Base-by-base conservation (phyloP, 1,139 yeast species). In the Diutina sp. region DNA sequence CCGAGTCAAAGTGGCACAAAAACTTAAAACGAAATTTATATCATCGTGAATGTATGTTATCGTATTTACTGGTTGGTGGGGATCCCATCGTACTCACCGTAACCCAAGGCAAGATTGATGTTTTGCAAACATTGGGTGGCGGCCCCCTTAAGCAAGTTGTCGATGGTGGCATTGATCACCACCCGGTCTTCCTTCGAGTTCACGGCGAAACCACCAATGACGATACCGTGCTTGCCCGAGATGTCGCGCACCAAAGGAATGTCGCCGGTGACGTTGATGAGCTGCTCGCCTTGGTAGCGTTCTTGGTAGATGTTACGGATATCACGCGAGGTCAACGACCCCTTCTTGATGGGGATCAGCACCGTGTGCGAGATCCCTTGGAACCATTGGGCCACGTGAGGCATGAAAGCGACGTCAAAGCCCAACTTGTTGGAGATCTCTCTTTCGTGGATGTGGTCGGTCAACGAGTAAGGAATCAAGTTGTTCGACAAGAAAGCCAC, bases 371-470 rank as follows among this genome's bases (percentile, higher is more conserved):
- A 79, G 64, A 93, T 93, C 63, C 99, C 99, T 73, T 93, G 98
- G 83, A 95, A 93, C 99, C 99, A 93, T 70, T 88, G 96, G 2
- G 97, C 99, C 58, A 93, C 99, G 67, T 93, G 99, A 29, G 99
- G 99, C 63, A 88, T 84, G 70, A 93, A 93, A 3, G 96, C 93
- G 57, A 93, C 91, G 47, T 83, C 82, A 55, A 76, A 72, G 6
- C 95, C 95, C 60, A 93, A 77, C 65, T 87, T 95, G 41, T 78
- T 69, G 53, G 96, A 87, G 62, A 95, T 87, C 73, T 93, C 99
- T 60, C 84, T 83, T 77, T 93, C 99, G 67, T 93, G 99, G 60
- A 93, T 85, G 71, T 93, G 99, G 69, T 93, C 97, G 25, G 99
- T 95, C 66, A 95, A 78, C 1, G 97, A 85, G 74, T 93, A 93